Conservation (phyloP, 1,139 yeast species). For the Nakaseomyces nivariensis region DNA sequence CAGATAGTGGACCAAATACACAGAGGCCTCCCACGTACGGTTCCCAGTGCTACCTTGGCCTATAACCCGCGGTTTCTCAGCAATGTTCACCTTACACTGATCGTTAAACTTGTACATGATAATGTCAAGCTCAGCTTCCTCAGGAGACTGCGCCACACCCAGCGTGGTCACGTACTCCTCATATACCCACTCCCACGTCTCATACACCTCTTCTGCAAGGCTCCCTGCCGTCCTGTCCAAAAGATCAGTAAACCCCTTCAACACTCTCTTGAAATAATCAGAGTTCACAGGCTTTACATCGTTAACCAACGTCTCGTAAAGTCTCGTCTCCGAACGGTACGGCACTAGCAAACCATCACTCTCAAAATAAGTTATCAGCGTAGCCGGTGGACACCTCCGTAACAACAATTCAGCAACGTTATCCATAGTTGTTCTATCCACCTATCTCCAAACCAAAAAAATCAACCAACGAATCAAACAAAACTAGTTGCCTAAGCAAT, state of each 20-base stretch:
- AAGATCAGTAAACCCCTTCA: not conserved
- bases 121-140: constrained; percentile 30
- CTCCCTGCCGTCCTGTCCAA: constrained; percentile 1
- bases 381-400: not conserved
- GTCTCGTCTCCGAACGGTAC: not conserved
- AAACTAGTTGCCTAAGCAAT: not conserved
- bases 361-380: not conserved
- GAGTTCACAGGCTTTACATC: not conserved
- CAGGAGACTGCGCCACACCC: not conserved
- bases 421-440: not conserved
- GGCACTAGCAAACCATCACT: not conserved
- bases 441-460: not conserved
- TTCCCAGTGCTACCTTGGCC: constrained; percentile 76
- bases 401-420: not conserved
- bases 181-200: constrained; percentile 2
- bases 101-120: constrained; percentile 37
- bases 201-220: not conserved
- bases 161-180: not conserved
- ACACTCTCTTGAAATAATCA: not conserved
- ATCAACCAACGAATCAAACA: not conserved
- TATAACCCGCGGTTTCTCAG: constrained; percentile 55
- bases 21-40: constrained; percentile 91
- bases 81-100: constrained; percentile 34
- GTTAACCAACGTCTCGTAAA: not conserved
- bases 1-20: constrained; percentile 50